phyloP scores from a whole-genome alignment of 2,329 filamentous ascomycete genomes.

The Penicillium olsonii region DNA sequence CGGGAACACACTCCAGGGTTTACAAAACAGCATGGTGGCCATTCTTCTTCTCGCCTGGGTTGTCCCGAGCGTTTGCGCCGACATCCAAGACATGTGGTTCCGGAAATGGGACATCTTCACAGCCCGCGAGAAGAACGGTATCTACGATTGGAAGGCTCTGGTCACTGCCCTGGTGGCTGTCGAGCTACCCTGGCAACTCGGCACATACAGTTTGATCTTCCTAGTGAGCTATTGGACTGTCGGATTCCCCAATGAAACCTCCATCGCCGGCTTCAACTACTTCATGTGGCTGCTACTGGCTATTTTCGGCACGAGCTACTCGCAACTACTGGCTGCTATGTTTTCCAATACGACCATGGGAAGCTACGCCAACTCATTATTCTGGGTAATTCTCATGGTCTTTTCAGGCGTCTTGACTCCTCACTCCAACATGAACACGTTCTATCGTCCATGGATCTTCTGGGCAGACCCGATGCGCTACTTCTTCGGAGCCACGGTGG shows the following conservation, averaged over 20 bases:
- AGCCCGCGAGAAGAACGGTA: neutral
- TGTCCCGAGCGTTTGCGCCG: neutral
- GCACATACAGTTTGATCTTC: neutral
- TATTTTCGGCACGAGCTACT: neutral
- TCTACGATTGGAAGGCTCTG: neutral
- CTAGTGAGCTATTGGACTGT: neutral
- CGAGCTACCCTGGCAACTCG: neutral
- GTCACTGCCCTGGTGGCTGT: neutral
- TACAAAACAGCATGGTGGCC: neutral
- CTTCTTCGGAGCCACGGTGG: neutral
- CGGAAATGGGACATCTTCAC: neutral
- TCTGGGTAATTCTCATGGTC: constrained; percentile 9
- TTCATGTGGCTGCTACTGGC: neutral
- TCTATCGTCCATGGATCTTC: constrained; percentile 35
- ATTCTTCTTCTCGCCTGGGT: neutral
- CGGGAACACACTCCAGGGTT: neutral
- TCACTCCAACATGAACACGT: constrained; percentile 28
- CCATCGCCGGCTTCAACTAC: neutral
- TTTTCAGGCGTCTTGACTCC: constrained; percentile 33
- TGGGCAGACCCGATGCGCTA: constrained; percentile 32
- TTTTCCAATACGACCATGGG: neutral
- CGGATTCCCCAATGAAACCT: neutral
- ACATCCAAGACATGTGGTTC: neutral
- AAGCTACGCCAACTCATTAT: neutral
- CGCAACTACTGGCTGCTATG: neutral